These are phyloP conservation scores for Stylonectria norvegica DNA, from an alignment of 2,329 filamentous ascomycete genomes.

Conservation along the genomic window DNA sequence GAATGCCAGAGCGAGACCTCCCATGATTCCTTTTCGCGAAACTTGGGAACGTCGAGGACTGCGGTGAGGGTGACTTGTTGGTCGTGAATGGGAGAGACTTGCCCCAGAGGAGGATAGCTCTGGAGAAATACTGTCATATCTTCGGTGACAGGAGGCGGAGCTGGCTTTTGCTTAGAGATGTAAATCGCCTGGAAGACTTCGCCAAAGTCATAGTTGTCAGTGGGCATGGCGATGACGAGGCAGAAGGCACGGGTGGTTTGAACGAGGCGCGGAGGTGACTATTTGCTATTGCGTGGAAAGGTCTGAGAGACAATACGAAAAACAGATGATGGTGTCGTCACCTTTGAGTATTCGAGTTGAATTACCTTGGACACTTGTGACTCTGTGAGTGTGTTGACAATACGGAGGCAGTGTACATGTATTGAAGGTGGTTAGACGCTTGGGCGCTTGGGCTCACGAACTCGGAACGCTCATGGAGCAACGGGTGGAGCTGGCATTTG, in stretches of 20 bases:
- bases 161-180: conserved; percentile 36
- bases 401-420: too few species aligned
- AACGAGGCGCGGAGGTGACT: too few species aligned
- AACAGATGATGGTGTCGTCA: not conserved
- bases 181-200: conserved; percentile 37
- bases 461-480: too few species aligned
- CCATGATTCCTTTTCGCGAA: conserved; percentile 58
- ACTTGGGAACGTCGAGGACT: conserved; percentile 62
- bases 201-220: conserved; percentile 32
- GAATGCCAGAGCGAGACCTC: conserved; percentile 73
- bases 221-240: conserved; percentile 21
- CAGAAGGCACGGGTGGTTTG: conserved; percentile 2
- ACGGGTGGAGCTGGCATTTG: conserved; percentile 12
- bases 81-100: conserved; percentile 60
- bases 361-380: too few species aligned
- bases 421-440: too few species aligned
- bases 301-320: not conserved
- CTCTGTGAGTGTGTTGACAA: too few species aligned
- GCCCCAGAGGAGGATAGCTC: conserved; percentile 69
- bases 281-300: too few species aligned
- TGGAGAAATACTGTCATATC: conserved; percentile 40
- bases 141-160: conserved; percentile 24
- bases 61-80: conserved; percentile 59
- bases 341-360: too few species aligned
- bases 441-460: too few species aligned